Evolutionary conservation across 768 basidiomycete species (phyloP), one percentile per base, ranked within the genome.

Genomic region (Terana coerulea): DNA sequence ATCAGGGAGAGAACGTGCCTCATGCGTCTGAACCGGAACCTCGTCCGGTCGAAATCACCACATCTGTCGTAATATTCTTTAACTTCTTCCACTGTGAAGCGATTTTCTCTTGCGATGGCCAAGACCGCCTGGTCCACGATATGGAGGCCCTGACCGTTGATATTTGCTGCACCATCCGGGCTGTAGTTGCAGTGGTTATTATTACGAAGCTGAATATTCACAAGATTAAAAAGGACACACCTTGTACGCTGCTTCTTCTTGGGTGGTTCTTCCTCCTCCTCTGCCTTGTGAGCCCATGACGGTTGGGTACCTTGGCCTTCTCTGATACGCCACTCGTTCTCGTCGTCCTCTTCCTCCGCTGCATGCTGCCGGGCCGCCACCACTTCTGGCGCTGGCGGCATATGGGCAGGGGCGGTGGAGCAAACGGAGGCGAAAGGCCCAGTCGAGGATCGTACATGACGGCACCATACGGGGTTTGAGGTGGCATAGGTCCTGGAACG

Each of bases 1-100:
- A 64, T 29, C 2, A 47, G 39, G 9, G 52, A 49, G 5, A 77
- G 46, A 9, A 71, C 37, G 40, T 77, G 73, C 22, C 88, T 77
- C 84, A 90, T 87, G 58, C 66, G 77, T 57, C 78, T 78, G 63
- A 91, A 91, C 28, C 86, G 76, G 21, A 55, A 65, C 56, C 78
- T 75, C 9, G 89, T 89, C 42, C 76, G 75, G 30, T 73, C 76
- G 76, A 88, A 80, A 58, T 89, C 86, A 12, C 84, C 83, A 52
- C 77, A 84, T 54, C 75, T 79, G 60, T 88, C 84, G 54, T 89
- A 89, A 63, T 80, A 88, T 60, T 85, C 86, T 61, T 84, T 78
- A 12, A 91, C 88, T 66, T 91, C 89, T 55, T 84, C 83, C 1
- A 80, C 63, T 1, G 86, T 86, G 64, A 91, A 91, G 44, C 82